Evolutionary conservation across 495 filamentous ascomycete genomes (phyloP), one percentile per base, ranked within the genome.

Genomic region (Cryomyces minteri): DNA sequence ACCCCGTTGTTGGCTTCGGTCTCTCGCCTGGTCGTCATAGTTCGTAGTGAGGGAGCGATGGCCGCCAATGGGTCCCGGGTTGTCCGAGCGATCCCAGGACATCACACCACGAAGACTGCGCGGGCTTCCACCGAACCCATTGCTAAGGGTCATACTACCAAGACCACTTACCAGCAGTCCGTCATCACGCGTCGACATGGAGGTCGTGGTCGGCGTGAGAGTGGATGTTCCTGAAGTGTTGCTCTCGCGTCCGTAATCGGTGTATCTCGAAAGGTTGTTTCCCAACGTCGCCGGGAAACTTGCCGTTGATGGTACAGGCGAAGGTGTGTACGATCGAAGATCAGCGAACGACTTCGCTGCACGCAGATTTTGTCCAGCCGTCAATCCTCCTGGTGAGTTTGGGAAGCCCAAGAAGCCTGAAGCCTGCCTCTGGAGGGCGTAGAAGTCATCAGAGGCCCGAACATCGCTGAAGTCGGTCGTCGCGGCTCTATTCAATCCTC

Each of bases 401-500:
- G 88, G 72, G 46, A 90, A 75, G 39, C 87, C 84, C 38, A 96
- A 68, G 40, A 88, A 79, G 39, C 79, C 80, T 2, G 66, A 67
- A 52, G 88, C 84, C 40, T 82, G 71, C 37, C 84, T 80, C 40
- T 92, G 68, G 0, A 82, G 77, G 53, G 74, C 76, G 59, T 81
- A 84, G 51, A 82, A 69, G 39, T 73, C 71, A 33, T 79, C 77
- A 40, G 73, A 74, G 28, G 71, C 78, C 5, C 88, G 81, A 33
- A 84, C 77, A 58, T 95, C 90, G 53, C 82, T 86, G 64, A 98
- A 98, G 63, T 96, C 88, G 54, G 92, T 94, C n/a, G 90, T 98
- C 32, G 90, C 92, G 14, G 90, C 87, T 31, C 90, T 82, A 66
- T 87, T 90, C 32, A 98, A 67, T 10, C 76, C 80, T 32, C 88